A percentile compares a stretch with the other conserved stretches of the same genome.
Evolutionary conservation across 768 basidiomycete genomes (phyloP).

Genomic region (Lentinula raphanica): DNA sequence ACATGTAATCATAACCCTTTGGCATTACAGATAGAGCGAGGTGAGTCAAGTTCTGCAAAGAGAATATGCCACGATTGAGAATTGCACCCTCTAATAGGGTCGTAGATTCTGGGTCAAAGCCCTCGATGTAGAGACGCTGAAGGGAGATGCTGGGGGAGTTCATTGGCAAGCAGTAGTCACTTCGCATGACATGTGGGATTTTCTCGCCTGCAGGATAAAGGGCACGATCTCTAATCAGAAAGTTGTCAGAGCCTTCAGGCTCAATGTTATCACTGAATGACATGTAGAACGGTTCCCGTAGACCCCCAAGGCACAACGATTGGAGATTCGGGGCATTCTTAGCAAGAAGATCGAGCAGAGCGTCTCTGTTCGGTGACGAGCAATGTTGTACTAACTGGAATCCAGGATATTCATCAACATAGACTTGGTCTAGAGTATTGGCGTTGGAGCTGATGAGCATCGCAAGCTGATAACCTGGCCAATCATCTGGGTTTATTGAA

Average conservation of each 20-base stretch:
- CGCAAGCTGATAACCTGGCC: neutral
- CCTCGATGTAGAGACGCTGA: neutral
- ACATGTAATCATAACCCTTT: neutral
- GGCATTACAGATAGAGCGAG: conserved; percentile 2
- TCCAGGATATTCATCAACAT: conserved; percentile 1
- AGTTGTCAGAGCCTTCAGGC: too few relatives aligned
- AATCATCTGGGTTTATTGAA: neutral
- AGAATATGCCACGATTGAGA: neutral
- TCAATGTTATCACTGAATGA: too few relatives aligned
- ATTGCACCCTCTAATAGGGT: neutral
- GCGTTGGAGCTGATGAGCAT: neutral
- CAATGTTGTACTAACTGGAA: neutral
- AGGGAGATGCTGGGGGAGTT: neutral
- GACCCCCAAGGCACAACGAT: neutral
- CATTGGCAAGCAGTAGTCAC: neutral
- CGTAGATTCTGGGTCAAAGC: neutral
- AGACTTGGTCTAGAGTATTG: neutral
- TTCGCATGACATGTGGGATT: neutral
- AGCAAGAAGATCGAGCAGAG: neutral
- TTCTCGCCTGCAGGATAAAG: neutral
- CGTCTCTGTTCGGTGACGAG: neutral
- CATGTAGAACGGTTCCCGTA: neutral
- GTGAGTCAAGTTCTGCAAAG: neutral
- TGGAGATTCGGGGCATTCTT: neutral
- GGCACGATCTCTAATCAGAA: neutral